phyloP scores from a whole-genome alignment of 495 filamentous ascomycete genomes.

The Saxophila tyrrhenica region DNA sequence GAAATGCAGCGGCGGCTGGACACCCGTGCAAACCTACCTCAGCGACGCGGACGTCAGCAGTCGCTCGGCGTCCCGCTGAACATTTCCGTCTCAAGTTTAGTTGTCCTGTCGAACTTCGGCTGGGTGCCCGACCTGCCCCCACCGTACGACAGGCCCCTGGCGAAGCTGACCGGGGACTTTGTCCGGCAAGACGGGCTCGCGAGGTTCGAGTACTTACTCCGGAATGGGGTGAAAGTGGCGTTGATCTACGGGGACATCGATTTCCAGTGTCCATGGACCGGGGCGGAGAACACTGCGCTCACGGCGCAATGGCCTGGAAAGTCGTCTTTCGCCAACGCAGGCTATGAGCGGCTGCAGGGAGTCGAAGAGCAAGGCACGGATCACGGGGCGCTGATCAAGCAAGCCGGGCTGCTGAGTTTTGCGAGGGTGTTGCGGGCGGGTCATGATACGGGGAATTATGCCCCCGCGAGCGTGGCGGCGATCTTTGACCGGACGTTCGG shows the following conservation, averaged over 20 bases:
- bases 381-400: constrained; percentile 18
- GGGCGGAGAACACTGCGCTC: constrained; percentile 18
- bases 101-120: background rate
- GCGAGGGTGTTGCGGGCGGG: constrained; percentile 17
- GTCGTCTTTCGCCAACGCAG: constrained; percentile 9
- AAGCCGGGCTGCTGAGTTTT: constrained; percentile 20
- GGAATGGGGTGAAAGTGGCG: constrained; percentile 33
- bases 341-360: constrained; percentile 10
- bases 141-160: background rate
- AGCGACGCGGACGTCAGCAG: constrained; percentile 22
- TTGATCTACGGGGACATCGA: constrained; percentile 40
- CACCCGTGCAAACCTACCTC: constrained; percentile 12
- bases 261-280: constrained; percentile 30
- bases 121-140: background rate
- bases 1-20: constrained; percentile 17
- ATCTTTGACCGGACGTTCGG: background rate
- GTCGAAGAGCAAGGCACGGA: constrained; percentile 15
- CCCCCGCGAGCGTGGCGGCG: background rate
- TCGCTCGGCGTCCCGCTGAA: constrained; percentile 25
- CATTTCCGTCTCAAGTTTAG: constrained; percentile 4
- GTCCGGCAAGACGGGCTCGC: constrained; percentile 35
- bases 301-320: constrained; percentile 9
- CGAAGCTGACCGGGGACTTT: constrained; percentile 34
- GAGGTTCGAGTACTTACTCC: constrained; percentile 41
- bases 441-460: background rate